Conservation (phyloP, 371 early-diverging fungal species). For the Mortierella polycephala region DNA sequence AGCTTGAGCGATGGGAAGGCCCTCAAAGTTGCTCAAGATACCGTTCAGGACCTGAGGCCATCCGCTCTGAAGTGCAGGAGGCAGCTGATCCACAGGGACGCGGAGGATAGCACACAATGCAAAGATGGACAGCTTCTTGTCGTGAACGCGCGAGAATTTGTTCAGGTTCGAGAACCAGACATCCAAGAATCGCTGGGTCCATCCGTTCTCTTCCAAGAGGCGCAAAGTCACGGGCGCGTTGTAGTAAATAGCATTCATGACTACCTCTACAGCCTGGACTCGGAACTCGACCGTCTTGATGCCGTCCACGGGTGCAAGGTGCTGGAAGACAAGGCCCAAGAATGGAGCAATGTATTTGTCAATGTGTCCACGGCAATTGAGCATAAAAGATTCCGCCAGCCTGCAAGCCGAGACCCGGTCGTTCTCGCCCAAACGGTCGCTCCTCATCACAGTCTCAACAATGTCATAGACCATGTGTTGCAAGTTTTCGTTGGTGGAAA, state of each 20-base stretch:
- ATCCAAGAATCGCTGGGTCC: constrained; percentile 83
- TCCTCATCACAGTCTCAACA: constrained; percentile 76
- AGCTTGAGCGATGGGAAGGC: constrained; percentile 84
- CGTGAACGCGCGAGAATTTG: constrained; percentile 87
- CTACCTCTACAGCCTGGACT: constrained; percentile 58
- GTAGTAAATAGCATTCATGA: constrained; percentile 87
- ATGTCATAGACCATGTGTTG: constrained; percentile 76
- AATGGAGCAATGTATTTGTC: constrained; percentile 76
- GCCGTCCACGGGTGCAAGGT: constrained; percentile 66
- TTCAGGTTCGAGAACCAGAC: constrained; percentile 80
- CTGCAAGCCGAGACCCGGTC: constrained; percentile 83
- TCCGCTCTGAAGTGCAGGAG: constrained; percentile 73
- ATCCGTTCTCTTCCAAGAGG: constrained; percentile 79
- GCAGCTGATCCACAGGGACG: constrained; percentile 76
- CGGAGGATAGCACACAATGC: constrained; percentile 79
- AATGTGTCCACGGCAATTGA: constrained; percentile 80
- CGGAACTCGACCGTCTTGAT: constrained; percentile 59
- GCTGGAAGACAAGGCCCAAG: constrained; percentile 71
- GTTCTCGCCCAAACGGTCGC: constrained; percentile 69
- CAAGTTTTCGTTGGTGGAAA: constrained; percentile 67
- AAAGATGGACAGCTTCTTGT: constrained; percentile 89
- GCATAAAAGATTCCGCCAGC: constrained; percentile 80
- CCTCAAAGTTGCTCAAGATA: constrained; percentile 76
- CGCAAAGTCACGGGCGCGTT: constrained; percentile 79
- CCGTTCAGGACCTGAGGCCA: constrained; percentile 79